phyloP scores from a whole-genome alignment of 179 eudicot species.

The Kewa caespitosa region DNA sequence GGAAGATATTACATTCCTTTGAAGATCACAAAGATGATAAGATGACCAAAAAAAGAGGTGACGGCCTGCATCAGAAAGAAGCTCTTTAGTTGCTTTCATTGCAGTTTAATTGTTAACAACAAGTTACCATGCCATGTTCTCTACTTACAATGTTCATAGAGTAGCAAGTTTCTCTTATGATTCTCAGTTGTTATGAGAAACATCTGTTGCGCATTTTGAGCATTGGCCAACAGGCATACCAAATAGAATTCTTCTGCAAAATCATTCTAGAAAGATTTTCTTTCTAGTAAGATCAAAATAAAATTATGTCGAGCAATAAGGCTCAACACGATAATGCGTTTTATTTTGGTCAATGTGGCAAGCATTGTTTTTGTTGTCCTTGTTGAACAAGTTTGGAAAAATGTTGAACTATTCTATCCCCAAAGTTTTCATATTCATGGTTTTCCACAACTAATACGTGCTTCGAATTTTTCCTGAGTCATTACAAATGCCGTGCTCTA shows the following conservation, averaged over 20 bases:
- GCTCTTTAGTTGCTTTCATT: no score
- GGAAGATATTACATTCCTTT: no score
- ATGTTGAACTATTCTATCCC: conserved; percentile 5
- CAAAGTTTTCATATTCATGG: conserved; percentile 14
- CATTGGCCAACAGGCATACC: neutral
- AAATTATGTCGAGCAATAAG: neutral
- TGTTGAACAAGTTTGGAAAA: conserved; percentile 13
- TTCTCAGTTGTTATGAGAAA: neutral
- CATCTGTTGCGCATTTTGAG: neutral
- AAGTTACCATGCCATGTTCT: neutral
- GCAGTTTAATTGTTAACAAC: neutral
- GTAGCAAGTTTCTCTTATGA: neutral
- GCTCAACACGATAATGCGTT: neutral
- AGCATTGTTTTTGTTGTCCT: neutral
- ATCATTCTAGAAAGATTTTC: neutral
- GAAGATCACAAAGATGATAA: no score
- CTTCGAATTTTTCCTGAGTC: neutral
- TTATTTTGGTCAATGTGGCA: neutral
- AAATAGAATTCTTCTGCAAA: neutral
- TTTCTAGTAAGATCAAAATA: neutral
- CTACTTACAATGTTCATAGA: no score
- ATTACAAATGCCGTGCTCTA: neutral
- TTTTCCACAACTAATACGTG: conserved; percentile 17
- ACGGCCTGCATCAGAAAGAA: no score
- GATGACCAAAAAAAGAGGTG: no score